Conservation (phyloP, 805 yeast genomes). For the Candida ponderosae region DNA sequence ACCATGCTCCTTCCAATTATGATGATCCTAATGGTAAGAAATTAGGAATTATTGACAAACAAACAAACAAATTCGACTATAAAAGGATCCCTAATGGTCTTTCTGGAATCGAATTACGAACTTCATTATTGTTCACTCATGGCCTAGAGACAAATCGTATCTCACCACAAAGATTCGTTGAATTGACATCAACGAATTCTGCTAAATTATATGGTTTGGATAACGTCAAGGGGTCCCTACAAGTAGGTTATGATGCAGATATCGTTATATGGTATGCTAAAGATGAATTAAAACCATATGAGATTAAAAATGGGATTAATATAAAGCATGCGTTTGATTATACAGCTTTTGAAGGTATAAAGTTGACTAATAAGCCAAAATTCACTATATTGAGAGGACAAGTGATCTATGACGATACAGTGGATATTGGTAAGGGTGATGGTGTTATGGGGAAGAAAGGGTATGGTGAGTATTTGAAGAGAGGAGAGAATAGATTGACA, state of each 20-base stretch:
- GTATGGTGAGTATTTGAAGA: slow-evolving; percentile 20
- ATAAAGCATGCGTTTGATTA: slow-evolving; percentile 31
- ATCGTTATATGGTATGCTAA: slow-evolving; percentile 40
- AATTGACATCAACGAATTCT: slow-evolving; percentile 36
- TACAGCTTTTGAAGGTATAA: slow-evolving; percentile 32
- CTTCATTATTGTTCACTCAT: slow-evolving; percentile 34
- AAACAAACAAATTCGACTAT: slow-evolving; percentile 29
- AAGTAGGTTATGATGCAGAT: slow-evolving; percentile 42
- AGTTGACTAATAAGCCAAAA: slow-evolving; percentile 38
- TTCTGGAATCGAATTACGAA: slow-evolving; percentile 40
- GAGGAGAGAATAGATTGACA: slow-evolving; percentile 16
- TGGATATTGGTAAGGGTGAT: slow-evolving; percentile 5
- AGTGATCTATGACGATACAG: slow-evolving; percentile 19
- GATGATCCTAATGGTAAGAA: slow-evolving; percentile 35
- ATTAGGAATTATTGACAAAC: slow-evolving; percentile 28
- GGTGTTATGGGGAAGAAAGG: slow-evolving; percentile 13
- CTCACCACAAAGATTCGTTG: slow-evolving; percentile 35
- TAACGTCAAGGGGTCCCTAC: slow-evolving; percentile 32
- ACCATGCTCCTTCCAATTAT: slow-evolving; percentile 38
- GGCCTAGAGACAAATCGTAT: slow-evolving; percentile 36
- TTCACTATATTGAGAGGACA: slow-evolving; percentile 32
- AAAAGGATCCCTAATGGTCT: slow-evolving; percentile 39
- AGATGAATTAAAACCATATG: slow-evolving; percentile 20
- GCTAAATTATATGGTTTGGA: slow-evolving; percentile 37
- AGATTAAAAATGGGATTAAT: slow-evolving; percentile 20